These are phyloP conservation scores for Monosporascus sp. DNA, from an alignment of 2,329 filamentous ascomycete genomes.

Conservation along the genomic window DNA sequence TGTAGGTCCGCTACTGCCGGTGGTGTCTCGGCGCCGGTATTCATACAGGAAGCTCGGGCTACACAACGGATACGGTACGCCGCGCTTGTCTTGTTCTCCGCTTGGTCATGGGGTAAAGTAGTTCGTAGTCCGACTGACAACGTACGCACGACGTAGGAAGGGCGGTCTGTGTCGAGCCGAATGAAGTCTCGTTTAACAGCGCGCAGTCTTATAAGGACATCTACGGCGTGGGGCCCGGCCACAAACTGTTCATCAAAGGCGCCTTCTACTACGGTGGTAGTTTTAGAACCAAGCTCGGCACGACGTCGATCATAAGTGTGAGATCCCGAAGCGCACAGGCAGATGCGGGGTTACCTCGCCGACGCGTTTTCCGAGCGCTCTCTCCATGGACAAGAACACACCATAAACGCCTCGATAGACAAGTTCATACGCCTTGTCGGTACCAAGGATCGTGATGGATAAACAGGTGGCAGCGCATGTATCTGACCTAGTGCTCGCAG, in stretches of 20 bases:
- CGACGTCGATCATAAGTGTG: conserved; percentile 17
- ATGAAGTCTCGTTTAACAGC: conserved; percentile 13
- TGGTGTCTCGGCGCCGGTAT: too few relatives aligned
- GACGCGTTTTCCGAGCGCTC: conserved; percentile 20
- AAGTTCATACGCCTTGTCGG: conserved; percentile 10
- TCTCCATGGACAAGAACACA: conserved; percentile 20
- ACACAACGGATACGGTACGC: too few relatives aligned
- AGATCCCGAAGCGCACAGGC: conserved; percentile 10
- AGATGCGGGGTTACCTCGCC: conserved; percentile 17
- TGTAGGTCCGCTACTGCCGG: too few relatives aligned
- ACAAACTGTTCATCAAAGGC: conserved; percentile 16
- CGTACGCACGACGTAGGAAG: not conserved
- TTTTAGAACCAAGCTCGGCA: conserved; percentile 7
- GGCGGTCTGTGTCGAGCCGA: conserved; percentile 4
- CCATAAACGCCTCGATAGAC: conserved; percentile 15
- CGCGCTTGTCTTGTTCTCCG: too few relatives aligned
- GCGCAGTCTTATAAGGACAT: conserved; percentile 12
- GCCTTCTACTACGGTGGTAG: conserved; percentile 17
- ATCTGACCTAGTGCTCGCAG: conserved; percentile 20
- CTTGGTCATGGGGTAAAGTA: too few relatives aligned
- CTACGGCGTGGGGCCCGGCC: conserved; percentile 8
- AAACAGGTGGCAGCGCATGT: conserved; percentile 21
- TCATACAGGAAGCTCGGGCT: too few relatives aligned
- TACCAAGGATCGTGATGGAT: conserved; percentile 11
- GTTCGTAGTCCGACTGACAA: not conserved